These are phyloP conservation scores for Colletotrichum aenigma DNA, from an alignment of 2,329 filamentous ascomycete species.

Conservation along the genomic window DNA sequence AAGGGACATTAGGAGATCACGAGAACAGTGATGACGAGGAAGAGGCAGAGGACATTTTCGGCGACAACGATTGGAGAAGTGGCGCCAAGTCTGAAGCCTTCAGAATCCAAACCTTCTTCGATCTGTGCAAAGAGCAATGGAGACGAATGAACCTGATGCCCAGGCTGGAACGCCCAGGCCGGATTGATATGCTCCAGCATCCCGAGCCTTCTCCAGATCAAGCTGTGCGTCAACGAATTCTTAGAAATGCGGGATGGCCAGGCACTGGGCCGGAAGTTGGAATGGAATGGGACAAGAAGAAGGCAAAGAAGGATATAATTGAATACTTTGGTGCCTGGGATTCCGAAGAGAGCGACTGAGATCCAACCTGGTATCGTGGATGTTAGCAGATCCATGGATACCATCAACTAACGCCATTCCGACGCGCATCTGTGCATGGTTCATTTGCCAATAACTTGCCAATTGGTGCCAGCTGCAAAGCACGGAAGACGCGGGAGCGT, in stretches of 20 bases:
- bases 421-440: background rate
- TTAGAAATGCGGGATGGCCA: background rate
- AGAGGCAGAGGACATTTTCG: background rate
- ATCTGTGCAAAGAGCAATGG: background rate
- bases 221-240: background rate
- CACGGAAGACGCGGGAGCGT: background rate
- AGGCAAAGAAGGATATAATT: background rate
- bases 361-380: background rate
- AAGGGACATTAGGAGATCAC: rapidly evolving
- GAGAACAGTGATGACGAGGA: background rate
- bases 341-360: background rate
- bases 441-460: background rate
- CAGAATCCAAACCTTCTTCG: background rate
- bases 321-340: background rate
- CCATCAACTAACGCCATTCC: background rate
- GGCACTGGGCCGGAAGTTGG: background rate
- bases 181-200: background rate
- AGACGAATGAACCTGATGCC: background rate
- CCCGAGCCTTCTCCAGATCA: background rate
- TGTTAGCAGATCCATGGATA: background rate
- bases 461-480: background rate
- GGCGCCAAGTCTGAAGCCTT: background rate
- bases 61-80: background rate
- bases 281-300: background rate
- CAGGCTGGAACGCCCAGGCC: no score